A percentile compares a stretch with the other conserved stretches of the same genome.
Conservation (phyloP, 2,329 filamentous ascomycete species). For the Penicillium sp. region DNA sequence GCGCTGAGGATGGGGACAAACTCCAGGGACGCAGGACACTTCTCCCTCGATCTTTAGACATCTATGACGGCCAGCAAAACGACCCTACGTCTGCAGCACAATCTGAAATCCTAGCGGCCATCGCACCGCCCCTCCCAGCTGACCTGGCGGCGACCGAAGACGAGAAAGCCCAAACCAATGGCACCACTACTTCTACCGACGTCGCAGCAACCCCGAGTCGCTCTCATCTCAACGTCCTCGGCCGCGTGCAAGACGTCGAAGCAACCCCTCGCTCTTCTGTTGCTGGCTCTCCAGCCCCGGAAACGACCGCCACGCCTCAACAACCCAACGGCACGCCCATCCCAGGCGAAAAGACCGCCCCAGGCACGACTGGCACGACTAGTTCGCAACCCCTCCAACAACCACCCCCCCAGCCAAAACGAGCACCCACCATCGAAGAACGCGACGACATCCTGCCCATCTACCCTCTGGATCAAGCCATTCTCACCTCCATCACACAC, state of each 20-base stretch:
- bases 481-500: constrained; percentile 82
- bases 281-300: constrained; percentile 81
- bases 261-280: constrained; percentile 80
- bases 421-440: constrained; percentile 49
- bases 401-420: constrained; percentile 31
- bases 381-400: constrained; percentile 14
- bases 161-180: constrained; percentile 18
- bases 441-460: constrained; percentile 78
- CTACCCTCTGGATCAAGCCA: constrained; percentile 81
- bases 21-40: constrained; percentile 74
- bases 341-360: constrained; percentile 23
- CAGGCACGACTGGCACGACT: too few species aligned
- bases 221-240: constrained; percentile 61
- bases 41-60: constrained; percentile 82
- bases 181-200: constrained; percentile 17
- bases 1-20: constrained; percentile 70
- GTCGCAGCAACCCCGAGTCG: constrained; percentile 44
- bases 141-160: constrained; percentile 33
- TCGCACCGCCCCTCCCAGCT: constrained; percentile 38
- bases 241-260: constrained; percentile 64
- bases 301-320: constrained; percentile 69
- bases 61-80: constrained; percentile 89
- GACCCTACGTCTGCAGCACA: constrained; percentile 86
- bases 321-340: constrained; percentile 37
- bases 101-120: constrained; percentile 57